These are phyloP conservation scores for Penicillium tannophilum DNA, from an alignment of 495 filamentous ascomycete species.

Conservation along the genomic window DNA sequence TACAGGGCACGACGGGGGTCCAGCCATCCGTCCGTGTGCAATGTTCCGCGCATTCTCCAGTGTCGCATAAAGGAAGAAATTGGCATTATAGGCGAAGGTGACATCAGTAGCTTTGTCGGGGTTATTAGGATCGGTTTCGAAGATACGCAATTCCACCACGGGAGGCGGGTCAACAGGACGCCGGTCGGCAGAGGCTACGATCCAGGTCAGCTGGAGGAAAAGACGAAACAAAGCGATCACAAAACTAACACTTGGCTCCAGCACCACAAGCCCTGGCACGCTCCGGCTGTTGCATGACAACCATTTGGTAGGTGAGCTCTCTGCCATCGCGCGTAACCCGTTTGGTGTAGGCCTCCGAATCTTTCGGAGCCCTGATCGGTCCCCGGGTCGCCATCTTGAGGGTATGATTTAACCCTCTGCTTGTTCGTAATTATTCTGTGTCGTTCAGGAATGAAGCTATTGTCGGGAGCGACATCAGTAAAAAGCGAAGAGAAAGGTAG, in stretches of 20 bases:
- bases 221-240: neutral
- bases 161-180: slow-evolving; percentile 96
- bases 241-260: slow-evolving; percentile 83
- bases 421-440: neutral
- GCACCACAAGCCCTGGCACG: slow-evolving; percentile 95
- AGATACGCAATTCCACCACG: slow-evolving; percentile 90
- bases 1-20: slow-evolving; percentile 73
- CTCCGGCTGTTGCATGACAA: slow-evolving; percentile 91
- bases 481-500: neutral
- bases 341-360: slow-evolving; percentile 59
- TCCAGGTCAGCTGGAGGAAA: slow-evolving; percentile 9
- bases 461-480: neutral
- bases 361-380: slow-evolving; percentile 43
- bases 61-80: slow-evolving; percentile 96
- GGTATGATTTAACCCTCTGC: neutral
- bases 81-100: slow-evolving; percentile 91
- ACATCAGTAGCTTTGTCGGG: slow-evolving; percentile 65
- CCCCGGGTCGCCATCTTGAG: slow-evolving; percentile 39
- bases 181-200: slow-evolving; percentile 85
- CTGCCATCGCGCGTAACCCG: slow-evolving; percentile 79
- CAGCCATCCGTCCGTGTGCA: slow-evolving; percentile 74
- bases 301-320: slow-evolving; percentile 77
- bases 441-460: neutral
- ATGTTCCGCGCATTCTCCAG: slow-evolving; percentile 86
- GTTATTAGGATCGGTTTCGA: slow-evolving; percentile 67